phyloP scores from a whole-genome alignment of 2,329 filamentous ascomycete species.

The Hysterium pulicare region DNA sequence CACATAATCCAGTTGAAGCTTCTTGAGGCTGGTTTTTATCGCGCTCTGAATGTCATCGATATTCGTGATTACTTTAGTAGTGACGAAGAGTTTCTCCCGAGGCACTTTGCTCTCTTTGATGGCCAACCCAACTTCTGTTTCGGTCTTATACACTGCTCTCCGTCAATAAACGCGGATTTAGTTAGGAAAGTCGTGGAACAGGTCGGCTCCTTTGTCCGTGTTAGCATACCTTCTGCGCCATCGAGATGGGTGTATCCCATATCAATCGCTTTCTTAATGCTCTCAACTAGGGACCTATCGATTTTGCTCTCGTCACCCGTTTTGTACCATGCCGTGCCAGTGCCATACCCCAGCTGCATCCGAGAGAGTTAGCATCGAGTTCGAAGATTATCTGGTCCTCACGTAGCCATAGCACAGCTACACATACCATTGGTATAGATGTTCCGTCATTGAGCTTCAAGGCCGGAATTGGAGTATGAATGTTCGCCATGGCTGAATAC shows the following conservation, averaged over 20 bases:
- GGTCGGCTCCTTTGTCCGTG: background rate
- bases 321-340: conserved; percentile 67
- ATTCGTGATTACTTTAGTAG: conserved; percentile 55
- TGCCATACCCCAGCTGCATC: conserved; percentile 65
- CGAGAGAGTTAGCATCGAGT: conserved; percentile 2
- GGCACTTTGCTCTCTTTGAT: conserved; percentile 45
- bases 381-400: background rate
- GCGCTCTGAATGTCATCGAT: conserved; percentile 55
- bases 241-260: conserved; percentile 72
- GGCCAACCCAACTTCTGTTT: conserved; percentile 47
- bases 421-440: conserved; percentile 64
- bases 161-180: background rate
- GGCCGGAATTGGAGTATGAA: conserved; percentile 50
- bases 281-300: conserved; percentile 56
- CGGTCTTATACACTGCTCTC: conserved; percentile 47
- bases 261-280: conserved; percentile 61
- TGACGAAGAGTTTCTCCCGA: conserved; percentile 49
- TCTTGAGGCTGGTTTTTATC: conserved; percentile 55
- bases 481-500: conserved; percentile 38
- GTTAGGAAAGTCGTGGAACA: no score
- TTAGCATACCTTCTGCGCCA: conserved; percentile 61
- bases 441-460: conserved; percentile 72
- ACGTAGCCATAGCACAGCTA: no score
- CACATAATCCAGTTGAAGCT: conserved; percentile 59
- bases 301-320: conserved; percentile 47